Evolutionary conservation across 768 basidiomycete genomes (phyloP).

Genomic region (Suillus cothurnatus): DNA sequence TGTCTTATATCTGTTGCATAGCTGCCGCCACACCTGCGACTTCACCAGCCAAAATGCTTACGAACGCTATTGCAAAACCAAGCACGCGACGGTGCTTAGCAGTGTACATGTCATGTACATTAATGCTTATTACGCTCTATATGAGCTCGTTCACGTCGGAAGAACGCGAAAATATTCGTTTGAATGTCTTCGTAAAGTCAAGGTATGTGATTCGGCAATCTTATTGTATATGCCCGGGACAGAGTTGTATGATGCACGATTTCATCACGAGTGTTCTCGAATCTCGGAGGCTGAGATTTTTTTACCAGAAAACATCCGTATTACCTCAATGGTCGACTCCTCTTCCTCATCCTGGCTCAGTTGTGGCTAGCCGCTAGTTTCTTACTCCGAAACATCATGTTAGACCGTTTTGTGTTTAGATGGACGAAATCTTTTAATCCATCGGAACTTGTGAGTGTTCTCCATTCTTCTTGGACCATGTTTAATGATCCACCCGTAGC

Average conservation of each 20-base stretch:
- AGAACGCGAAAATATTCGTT: constrained; percentile 38
- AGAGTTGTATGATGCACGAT: constrained; percentile 16
- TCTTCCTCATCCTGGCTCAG: constrained; percentile 63
- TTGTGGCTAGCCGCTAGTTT: constrained; percentile 47
- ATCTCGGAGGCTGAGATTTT: constrained; percentile 4
- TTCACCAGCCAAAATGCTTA: constrained; percentile 54
- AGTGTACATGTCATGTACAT: constrained; percentile 50
- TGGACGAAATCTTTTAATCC: constrained; percentile 35
- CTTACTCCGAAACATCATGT: constrained; percentile 58
- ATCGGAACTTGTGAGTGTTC: constrained; percentile 20
- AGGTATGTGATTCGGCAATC: constrained; percentile 40
- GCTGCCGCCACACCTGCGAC: constrained; percentile 50
- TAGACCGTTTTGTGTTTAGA: constrained; percentile 57
- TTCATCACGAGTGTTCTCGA: background rate
- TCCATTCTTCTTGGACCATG: background rate
- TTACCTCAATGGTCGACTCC: constrained; percentile 67
- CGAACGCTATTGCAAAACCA: constrained; percentile 46
- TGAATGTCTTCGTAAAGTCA: constrained; percentile 67
- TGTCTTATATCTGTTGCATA: constrained; percentile 20
- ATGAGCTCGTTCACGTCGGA: constrained; percentile 35
- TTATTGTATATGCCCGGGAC: background rate
- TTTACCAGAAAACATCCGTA: constrained; percentile 66
- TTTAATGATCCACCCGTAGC: constrained; percentile 13
- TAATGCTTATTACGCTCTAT: constrained; percentile 46
- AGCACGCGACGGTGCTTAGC: constrained; percentile 47